These are phyloP conservation scores for Sporothrix brasiliensis DNA, from an alignment of 2,329 filamentous ascomycete genomes.

Conservation along the genomic window DNA sequence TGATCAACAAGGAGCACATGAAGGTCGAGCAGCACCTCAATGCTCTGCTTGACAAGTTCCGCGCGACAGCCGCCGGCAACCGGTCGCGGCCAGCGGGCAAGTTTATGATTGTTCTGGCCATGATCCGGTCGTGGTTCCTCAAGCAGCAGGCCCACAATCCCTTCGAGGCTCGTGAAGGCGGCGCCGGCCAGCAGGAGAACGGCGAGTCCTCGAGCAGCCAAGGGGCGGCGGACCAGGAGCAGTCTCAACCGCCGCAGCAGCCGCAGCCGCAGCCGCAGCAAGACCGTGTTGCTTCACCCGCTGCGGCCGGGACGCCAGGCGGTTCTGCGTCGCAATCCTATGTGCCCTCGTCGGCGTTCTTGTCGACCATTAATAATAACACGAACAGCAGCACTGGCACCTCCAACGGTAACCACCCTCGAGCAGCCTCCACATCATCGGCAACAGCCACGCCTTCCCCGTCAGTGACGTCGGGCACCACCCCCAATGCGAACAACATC, in stretches of 20 bases:
- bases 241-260: neutral
- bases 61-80: slow-evolving; percentile 63
- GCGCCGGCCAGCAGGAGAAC: slow-evolving; percentile 8
- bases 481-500: slow-evolving; percentile 30
- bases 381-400: neutral
- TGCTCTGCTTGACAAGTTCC: slow-evolving; percentile 69
- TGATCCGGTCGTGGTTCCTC: slow-evolving; percentile 71
- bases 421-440: slow-evolving; percentile 35
- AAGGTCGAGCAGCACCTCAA: slow-evolving; percentile 69
- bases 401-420: slow-evolving; percentile 24
- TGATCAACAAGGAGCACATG: slow-evolving; percentile 70
- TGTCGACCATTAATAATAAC: slow-evolving; percentile 14
- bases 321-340: neutral
- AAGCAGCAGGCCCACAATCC: slow-evolving; percentile 43
- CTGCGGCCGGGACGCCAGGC: neutral
- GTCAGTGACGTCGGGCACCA: slow-evolving; percentile 7
- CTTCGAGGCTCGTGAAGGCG: slow-evolving; percentile 22
- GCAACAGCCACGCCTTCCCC: neutral
- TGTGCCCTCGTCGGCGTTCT: slow-evolving; percentile 7
- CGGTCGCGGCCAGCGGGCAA: slow-evolving; percentile 68
- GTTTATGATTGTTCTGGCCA: slow-evolving; percentile 69
- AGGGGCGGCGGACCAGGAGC: neutral
- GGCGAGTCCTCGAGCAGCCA: neutral
- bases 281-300: neutral
- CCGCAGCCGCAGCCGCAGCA: neutral